Evolutionary conservation across 805 yeast genomes (phyloP), one percentile per base, ranked within the genome.

Genomic region (Vanderwaltozyma tropicalis): DNA sequence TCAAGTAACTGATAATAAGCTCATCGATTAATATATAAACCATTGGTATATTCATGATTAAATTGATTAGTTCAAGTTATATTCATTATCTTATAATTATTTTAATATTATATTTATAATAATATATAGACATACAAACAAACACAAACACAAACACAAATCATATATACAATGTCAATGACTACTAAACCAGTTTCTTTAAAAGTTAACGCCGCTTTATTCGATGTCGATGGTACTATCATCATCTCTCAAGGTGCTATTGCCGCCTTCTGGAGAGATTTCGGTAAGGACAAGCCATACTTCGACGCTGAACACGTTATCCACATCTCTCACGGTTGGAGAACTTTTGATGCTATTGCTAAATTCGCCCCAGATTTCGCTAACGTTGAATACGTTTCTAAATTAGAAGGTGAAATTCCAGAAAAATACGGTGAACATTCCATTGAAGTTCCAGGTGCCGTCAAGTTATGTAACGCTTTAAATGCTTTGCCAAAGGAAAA

Each of bases 181-280:
- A 44, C 49, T 28, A 35, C 47, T 34, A 49, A 56, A 49, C 61
- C 63, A 27, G 40, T 60, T 32, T 49, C 61, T 39, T 48, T 64
- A 24, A 56, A 54, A 36, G 63, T 68, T 33, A 59, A 68, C 48
- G 74, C 74, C 29, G 65, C 72, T 45, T 71, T 82, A 42, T 83
- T 85, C 60, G 95, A 85, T 63, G 76, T 87, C 35, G 95, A 85
- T 56, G 95, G 95, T 35, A 85, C 95, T 18, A 67, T 85, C 50
- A 85, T 85, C 54, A 76, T 80, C 58, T 81, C 94, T 27, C 84
- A 89, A 41, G 77, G 76, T 35, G 85, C 92, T 41, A 81, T 85
- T 45, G 86, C 82, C 52, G 81, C 76, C 49, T 76, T 83, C 66
- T 85, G 94, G 94, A 73, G 72, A 51, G 79, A 76, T 42, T 72